phyloP scores from a whole-genome alignment of 1,284 basidiomycete species.

The Sutorius eximius region DNA sequence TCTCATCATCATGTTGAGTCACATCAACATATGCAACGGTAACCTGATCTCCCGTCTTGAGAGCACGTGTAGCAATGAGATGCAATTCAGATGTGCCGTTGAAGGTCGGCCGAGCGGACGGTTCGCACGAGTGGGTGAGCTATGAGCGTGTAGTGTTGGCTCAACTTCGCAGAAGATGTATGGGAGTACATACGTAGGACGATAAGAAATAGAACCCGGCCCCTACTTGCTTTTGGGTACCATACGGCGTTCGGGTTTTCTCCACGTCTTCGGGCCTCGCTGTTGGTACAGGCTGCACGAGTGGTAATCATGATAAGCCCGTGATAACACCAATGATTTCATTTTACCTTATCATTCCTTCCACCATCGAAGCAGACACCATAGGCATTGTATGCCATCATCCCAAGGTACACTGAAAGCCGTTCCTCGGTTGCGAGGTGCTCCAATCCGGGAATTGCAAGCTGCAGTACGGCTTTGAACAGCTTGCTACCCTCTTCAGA shows the following conservation, averaged over 20 bases:
- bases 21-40: constrained; percentile 75
- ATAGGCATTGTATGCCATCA: constrained; percentile 73
- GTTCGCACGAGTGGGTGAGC: constrained; percentile 71
- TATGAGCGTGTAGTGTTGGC: constrained; percentile 19
- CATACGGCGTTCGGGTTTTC: constrained; percentile 69
- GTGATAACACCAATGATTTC: background rate
- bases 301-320: constrained; percentile 1
- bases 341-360: constrained; percentile 64
- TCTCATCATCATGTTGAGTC: constrained; percentile 52
- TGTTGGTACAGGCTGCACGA: constrained; percentile 48
- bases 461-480: constrained; percentile 56
- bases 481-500: constrained; percentile 51
- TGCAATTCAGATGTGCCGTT: constrained; percentile 62
- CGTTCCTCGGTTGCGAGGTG: constrained; percentile 64
- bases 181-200: constrained; percentile 54
- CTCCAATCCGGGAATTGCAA: constrained; percentile 69
- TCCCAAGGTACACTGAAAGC: constrained; percentile 61
- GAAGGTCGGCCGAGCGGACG: constrained; percentile 64
- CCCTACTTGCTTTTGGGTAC: constrained; percentile 72
- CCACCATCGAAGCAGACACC: constrained; percentile 66
- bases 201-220: constrained; percentile 73
- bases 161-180: background rate
- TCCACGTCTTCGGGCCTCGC: constrained; percentile 66
- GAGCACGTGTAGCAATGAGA: constrained; percentile 60
- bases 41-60: constrained; percentile 73